Evolutionary conservation across 2,329 filamentous ascomycete species (phyloP).

Genomic region (Aurifilum marmelostoma): DNA sequence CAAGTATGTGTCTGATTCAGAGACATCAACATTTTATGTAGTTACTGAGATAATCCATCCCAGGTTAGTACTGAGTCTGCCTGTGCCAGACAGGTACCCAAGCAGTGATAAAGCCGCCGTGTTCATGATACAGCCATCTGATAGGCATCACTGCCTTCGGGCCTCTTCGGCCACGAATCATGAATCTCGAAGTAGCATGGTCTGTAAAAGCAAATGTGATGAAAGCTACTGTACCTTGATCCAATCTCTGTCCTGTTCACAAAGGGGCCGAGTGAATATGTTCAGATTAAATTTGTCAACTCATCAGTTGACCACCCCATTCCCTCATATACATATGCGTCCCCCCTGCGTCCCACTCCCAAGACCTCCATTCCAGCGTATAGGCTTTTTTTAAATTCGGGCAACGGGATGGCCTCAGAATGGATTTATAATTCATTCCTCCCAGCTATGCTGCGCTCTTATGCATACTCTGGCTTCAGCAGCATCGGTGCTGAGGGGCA

Average conservation of each 20-base stretch:
- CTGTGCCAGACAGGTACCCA: too few species aligned
- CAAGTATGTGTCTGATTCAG: not conserved
- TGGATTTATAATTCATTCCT: not conserved
- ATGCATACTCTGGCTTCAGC: not conserved
- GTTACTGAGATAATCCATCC: too few species aligned
- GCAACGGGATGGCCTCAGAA: not conserved
- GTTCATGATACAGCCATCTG: too few species aligned
- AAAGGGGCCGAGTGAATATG: not conserved
- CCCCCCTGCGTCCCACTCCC: not conserved
- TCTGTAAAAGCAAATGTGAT: too few species aligned
- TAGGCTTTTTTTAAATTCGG: not conserved
- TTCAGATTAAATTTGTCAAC: not conserved
- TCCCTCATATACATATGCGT: not conserved
- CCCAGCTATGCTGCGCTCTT: not conserved
- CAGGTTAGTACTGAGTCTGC: too few species aligned
- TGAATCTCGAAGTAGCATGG: not conserved
- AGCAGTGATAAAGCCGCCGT: too few species aligned
- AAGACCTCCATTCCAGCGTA: too few species aligned
- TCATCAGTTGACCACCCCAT: not conserved
- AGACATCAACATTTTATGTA: too few species aligned
- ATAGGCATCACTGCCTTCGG: not conserved
- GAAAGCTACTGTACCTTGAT: not conserved
- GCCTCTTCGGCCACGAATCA: not conserved
- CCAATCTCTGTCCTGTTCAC: not conserved
- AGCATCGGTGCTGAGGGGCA: constrained; percentile 11